These are phyloP conservation scores for Rauvolfia tetraphylla DNA, from an alignment of 257 asterid species.

Conservation along the genomic window DNA sequence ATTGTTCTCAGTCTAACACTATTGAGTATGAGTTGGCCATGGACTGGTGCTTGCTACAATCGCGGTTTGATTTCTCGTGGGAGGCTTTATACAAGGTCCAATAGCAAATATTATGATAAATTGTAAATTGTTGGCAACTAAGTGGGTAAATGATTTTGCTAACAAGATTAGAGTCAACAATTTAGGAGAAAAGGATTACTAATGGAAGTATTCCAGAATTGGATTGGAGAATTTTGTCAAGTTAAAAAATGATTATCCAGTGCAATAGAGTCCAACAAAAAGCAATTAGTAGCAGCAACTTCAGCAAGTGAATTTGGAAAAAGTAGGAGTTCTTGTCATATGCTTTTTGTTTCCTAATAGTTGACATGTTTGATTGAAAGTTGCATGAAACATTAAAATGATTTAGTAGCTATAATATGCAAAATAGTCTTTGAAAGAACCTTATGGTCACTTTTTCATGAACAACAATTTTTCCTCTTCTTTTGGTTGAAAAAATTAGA, in stretches of 20 bases:
- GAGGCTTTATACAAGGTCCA: slow-evolving; percentile 54
- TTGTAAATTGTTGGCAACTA: neutral
- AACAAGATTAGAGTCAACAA: neutral
- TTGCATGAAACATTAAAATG: neutral
- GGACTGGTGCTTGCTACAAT: slow-evolving; percentile 67
- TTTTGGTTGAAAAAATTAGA: neutral
- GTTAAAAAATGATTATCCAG: neutral
- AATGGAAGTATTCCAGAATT: neutral
- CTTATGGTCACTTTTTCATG: neutral
- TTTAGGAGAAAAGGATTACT: neutral
- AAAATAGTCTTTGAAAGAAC: neutral
- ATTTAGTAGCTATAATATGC: neutral
- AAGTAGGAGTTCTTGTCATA: neutral
- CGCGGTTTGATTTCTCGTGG: slow-evolving; percentile 63
- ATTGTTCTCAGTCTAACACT: slow-evolving; percentile 82
- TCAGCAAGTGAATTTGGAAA: neutral
- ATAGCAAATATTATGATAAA: slow-evolving; percentile 3
- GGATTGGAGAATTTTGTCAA: neutral
- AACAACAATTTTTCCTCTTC: neutral
- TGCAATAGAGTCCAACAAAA: neutral
- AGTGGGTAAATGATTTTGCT: neutral
- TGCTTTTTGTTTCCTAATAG: neutral
- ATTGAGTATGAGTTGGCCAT: slow-evolving; percentile 78
- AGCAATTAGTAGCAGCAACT: neutral
- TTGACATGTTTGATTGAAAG: neutral